These are phyloP conservation scores for Lasiodiplodia sp. DNA, from an alignment of 2,329 filamentous ascomycete species.

Conservation along the genomic window DNA sequence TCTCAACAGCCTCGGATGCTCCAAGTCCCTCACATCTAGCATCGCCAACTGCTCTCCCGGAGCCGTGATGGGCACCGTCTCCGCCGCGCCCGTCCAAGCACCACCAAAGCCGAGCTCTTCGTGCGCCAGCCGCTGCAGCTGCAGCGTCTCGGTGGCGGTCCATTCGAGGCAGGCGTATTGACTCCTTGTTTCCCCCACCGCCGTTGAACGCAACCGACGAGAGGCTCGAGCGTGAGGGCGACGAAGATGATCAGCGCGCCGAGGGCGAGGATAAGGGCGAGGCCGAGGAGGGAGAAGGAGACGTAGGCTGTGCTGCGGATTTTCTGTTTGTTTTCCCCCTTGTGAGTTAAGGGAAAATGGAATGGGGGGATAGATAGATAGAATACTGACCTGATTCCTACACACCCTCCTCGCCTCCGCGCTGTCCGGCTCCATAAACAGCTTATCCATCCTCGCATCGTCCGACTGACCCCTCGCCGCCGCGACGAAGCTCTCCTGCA, in stretches of 20 bases:
- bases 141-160: conserved; percentile 16
- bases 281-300: conserved; percentile 36
- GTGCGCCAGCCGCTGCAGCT: conserved; percentile 27
- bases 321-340: conserved; percentile 24
- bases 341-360: too few relatives aligned
- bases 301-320: conserved; percentile 33
- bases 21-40: background rate
- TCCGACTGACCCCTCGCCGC: background rate
- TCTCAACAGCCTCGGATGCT: background rate
- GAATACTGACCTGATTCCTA: background rate
- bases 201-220: background rate
- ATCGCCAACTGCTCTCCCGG: background rate
- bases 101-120: conserved; percentile 6
- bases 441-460: background rate
- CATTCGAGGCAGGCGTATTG: conserved; percentile 17
- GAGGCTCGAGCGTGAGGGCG: conserved; percentile 23
- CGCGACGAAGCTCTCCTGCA: too few relatives aligned
- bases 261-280: conserved; percentile 35
- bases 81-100: background rate
- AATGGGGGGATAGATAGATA: too few relatives aligned
- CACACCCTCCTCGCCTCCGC: background rate
- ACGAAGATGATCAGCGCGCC: conserved; percentile 35
- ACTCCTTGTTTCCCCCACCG: too few relatives aligned
- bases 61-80: background rate
- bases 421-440: background rate